These are phyloP conservation scores for Laetiporus sulphureus DNA, from an alignment of 1,284 basidiomycete species.

Conservation along the genomic window DNA sequence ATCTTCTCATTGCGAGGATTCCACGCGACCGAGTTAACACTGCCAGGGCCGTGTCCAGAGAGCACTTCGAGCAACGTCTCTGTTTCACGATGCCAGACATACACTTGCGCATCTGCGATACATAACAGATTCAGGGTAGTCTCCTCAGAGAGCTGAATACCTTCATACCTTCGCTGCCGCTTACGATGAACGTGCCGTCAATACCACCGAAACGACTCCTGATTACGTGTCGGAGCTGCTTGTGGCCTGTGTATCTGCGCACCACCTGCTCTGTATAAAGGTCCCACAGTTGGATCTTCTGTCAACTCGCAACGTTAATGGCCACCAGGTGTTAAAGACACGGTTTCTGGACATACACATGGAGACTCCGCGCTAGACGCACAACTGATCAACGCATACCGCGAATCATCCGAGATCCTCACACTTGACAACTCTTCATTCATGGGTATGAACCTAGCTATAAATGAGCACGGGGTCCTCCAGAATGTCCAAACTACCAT, in stretches of 20 bases:
- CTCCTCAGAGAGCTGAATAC: background rate
- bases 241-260: constrained; percentile 78
- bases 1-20: constrained; percentile 82
- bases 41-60: constrained; percentile 77
- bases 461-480: background rate
- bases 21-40: constrained; percentile 96
- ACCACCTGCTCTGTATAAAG: constrained; percentile 63
- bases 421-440: constrained; percentile 84
- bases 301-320: constrained; percentile 7
- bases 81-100: constrained; percentile 92
- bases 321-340: constrained; percentile 6
- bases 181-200: constrained; percentile 84
- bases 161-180: constrained; percentile 83
- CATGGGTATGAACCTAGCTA: constrained; percentile 52
- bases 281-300: constrained; percentile 91
- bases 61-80: constrained; percentile 80
- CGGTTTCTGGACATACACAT: constrained; percentile 50
- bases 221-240: constrained; percentile 79
- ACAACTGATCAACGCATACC: constrained; percentile 83
- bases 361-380: constrained; percentile 40
- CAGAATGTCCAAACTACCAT: constrained; percentile 3
- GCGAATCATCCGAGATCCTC: constrained; percentile 82
- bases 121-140: constrained; percentile 5
- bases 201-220: constrained; percentile 93
- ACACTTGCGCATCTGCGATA: constrained; percentile 75